Evolutionary conservation across 2,329 filamentous ascomycete genomes (phyloP), one percentile per base, ranked within the genome.

Genomic region (Trichophyton mentagrophytes): DNA sequence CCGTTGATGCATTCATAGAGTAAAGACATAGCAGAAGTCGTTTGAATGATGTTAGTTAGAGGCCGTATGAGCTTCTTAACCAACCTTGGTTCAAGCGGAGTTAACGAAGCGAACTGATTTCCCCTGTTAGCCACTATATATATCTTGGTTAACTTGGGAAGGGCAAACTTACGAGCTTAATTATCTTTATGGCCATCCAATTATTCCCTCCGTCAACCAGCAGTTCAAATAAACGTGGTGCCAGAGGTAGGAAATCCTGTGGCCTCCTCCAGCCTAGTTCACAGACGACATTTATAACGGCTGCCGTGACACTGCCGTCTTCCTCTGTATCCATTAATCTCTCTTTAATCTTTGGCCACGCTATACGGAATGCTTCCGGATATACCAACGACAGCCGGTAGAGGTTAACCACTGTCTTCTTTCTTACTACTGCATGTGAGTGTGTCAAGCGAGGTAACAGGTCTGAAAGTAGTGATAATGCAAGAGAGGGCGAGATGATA

Each of bases 171-270:
- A 92, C 89, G 64, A 99, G 81, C 76, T 99, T 99, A 72, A 99
- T 97, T 64, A 99, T 84, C 73, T 99, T 99, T 71, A 99, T 99
- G 62, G 91, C 91, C 92, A 99, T 97, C 93, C 93, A 99, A 74
- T 99, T 99, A 74, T 99, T 97, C 42, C 88, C 88, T 61, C 90
- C 87, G 63, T 95, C 88, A 11, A 96, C 91, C 27, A 99, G 78
- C 17, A 99, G 80, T 70, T 96, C 91, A 68, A 97, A 99, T 27
- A 99, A 76, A 62, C 93, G 82, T 7, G 93, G 93, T 0, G 93
- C 93, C 33, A 99, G 79, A 13, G 93, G 89, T 33, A 99, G 78
- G 67, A 97, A 97, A 73, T 99, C 93, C 66, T 92, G 87, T 3
- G 93, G 93, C 66, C 93, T 82, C 67, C 93, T 84, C 89, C 92